A percentile compares a stretch with the other conserved stretches of the same genome.
Evolutionary conservation across 2,329 filamentous ascomycete species (phyloP).

Genomic region (Aspergillus spinulosporus): DNA sequence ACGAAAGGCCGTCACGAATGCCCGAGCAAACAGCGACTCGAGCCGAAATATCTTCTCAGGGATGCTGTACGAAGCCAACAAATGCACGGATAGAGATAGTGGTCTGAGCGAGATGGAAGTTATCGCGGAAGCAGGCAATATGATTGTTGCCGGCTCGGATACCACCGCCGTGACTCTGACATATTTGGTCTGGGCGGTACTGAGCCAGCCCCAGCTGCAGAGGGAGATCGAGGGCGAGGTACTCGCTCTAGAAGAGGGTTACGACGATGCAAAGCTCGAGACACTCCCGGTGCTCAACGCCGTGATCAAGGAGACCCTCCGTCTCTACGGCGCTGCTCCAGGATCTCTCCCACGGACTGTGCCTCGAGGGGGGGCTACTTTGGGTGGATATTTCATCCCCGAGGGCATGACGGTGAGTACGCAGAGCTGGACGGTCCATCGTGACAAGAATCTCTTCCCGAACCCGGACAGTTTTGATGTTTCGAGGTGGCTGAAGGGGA

Average conservation of each 20-base stretch:
- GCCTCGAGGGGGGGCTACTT: constrained; percentile 45
- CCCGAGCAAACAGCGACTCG: constrained; percentile 18
- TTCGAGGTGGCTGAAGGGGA: constrained; percentile 49
- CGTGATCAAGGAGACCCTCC: constrained; percentile 59
- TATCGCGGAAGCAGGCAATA: constrained; percentile 37
- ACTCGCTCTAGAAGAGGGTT: constrained; percentile 27
- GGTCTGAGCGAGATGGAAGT: constrained; percentile 36
- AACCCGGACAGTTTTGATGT: constrained; percentile 53
- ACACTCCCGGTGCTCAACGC: constrained; percentile 56
- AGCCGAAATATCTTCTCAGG: constrained; percentile 41
- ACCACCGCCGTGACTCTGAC: constrained; percentile 53
- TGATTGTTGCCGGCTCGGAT: constrained; percentile 53
- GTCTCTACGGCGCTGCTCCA: constrained; percentile 58
- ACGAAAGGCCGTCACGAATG: constrained; percentile 20
- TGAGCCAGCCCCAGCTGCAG: constrained; percentile 35
- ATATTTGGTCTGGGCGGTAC: constrained; percentile 46
- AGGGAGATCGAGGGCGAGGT: constrained; percentile 53
- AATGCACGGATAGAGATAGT: constrained; percentile 15
- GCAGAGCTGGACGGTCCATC: constrained; percentile 55
- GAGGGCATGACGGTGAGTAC: constrained; percentile 55
- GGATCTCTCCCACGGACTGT: constrained; percentile 56
- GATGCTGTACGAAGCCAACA: constrained; percentile 39
- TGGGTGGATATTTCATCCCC: constrained; percentile 48
- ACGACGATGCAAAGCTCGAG: constrained; percentile 51
- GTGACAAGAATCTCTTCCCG: constrained; percentile 51